Evolutionary conservation across 257 asterid species (phyloP).

Genomic region (Catharanthus roseus): DNA sequence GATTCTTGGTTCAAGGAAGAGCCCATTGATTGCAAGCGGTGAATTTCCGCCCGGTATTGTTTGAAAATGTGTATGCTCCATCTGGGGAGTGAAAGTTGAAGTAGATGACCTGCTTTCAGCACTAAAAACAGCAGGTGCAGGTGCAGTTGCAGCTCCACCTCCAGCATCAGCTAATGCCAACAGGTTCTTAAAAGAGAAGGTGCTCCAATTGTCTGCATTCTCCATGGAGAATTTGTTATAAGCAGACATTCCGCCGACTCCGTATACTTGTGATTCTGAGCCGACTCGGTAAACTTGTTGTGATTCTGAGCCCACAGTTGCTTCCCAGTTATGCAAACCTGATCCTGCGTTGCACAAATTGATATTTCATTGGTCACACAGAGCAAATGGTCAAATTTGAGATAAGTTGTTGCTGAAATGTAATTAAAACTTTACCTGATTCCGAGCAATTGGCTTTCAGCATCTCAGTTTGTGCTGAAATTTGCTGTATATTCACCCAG

Average conservation of each 20-base stretch:
- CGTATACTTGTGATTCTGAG: conserved; percentile 16
- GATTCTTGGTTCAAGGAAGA: conserved; percentile 19
- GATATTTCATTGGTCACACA: conserved; percentile 10
- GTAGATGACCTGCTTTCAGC: conserved; percentile 20
- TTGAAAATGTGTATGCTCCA: conserved; percentile 21
- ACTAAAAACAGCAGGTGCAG: conserved; percentile 9
- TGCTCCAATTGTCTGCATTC: conserved; percentile 23
- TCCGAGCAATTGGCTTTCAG: conserved; percentile 1
- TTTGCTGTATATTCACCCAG: conserved; percentile 16
- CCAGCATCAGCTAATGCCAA: conserved; percentile 37
- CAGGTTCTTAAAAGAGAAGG: conserved; percentile 34
- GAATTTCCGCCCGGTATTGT: conserved; percentile 20
- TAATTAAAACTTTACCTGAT: conserved; percentile 7
- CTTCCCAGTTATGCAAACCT: conserved; percentile 26
- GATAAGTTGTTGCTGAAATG: conserved; percentile 15
- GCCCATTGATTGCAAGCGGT: conserved; percentile 14
- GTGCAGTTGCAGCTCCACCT: conserved; percentile 20
- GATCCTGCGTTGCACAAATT: conserved; percentile 12
- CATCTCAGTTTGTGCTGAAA: conserved; percentile 3
- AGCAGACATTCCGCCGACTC: conserved; percentile 7
- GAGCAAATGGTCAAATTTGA: conserved; percentile 20
- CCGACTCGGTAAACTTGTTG: too few species aligned
- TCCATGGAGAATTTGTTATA: conserved; percentile 20
- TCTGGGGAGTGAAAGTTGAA: conserved; percentile 16
- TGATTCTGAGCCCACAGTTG: conserved; percentile 17